These are phyloP conservation scores for Ceratocystis cubensis DNA, from an alignment of 2,329 filamentous ascomycete genomes.

Conservation along the genomic window DNA sequence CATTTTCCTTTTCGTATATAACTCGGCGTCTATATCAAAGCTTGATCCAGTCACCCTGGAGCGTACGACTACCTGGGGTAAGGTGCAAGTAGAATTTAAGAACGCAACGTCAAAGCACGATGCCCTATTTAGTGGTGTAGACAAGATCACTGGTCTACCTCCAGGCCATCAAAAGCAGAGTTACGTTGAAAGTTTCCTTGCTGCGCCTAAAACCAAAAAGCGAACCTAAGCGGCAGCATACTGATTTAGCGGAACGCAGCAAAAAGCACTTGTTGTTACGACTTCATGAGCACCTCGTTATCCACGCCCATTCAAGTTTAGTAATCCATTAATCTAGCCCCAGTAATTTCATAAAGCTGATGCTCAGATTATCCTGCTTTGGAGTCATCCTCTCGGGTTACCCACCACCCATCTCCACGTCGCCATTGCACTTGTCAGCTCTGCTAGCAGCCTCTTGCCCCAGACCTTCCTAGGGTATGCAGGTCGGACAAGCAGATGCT, in stretches of 20 bases:
- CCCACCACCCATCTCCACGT: constrained; percentile 52
- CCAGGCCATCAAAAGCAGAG: constrained; percentile 13
- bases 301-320: constrained; percentile 70
- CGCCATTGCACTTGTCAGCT: constrained; percentile 62
- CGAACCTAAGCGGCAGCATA: too few relatives aligned
- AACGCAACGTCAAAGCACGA: neutral
- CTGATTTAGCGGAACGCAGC: too few relatives aligned
- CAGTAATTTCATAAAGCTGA: constrained; percentile 72
- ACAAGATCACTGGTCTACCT: constrained; percentile 13
- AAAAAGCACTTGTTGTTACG: constrained; percentile 30
- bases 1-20: constrained; percentile 19
- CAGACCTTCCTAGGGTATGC: constrained; percentile 63
- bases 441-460: constrained; percentile 60
- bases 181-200: neutral
- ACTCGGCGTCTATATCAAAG: constrained; percentile 17
- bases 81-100: constrained; percentile 9
- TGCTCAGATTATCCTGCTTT: constrained; percentile 85
- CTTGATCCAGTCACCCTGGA: constrained; percentile 6
- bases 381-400: constrained; percentile 83
- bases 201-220: neutral
- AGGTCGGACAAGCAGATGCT: constrained; percentile 76
- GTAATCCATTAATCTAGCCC: constrained; percentile 53
- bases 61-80: constrained; percentile 16
- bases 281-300: constrained; percentile 47
- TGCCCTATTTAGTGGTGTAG: constrained; percentile 12